These are phyloP conservation scores for Hamamelis virginiana DNA, from an alignment of 164 flowering plant species.

Conservation along the genomic window DNA sequence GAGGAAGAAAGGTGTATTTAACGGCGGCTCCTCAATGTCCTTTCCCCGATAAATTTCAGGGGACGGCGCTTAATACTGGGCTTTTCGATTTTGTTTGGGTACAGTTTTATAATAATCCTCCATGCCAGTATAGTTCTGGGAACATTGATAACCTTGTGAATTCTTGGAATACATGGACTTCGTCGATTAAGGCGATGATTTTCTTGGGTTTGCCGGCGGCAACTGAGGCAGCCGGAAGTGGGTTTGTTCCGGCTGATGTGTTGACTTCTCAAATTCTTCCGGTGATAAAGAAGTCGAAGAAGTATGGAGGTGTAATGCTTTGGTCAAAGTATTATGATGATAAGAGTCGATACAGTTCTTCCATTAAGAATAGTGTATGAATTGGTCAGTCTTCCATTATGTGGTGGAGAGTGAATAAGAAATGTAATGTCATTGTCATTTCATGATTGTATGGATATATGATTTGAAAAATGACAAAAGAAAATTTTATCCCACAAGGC, in stretches of 20 bases:
- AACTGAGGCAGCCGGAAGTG: slow-evolving; percentile 40
- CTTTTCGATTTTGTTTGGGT: slow-evolving; percentile 38
- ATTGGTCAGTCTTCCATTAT: too few species aligned
- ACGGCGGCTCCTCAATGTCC: slow-evolving; percentile 41
- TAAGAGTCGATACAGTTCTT: slow-evolving; percentile 30
- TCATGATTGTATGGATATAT: too few species aligned
- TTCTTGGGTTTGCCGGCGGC: slow-evolving; percentile 39
- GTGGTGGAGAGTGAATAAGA: too few species aligned
- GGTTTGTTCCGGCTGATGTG: slow-evolving; percentile 30
- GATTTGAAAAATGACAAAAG: too few species aligned
- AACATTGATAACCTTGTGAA: slow-evolving; percentile 17
- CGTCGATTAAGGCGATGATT: slow-evolving; percentile 27
- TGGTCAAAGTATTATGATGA: slow-evolving; percentile 41
- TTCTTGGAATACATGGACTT: slow-evolving; percentile 35
- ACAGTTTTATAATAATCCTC: slow-evolving; percentile 39
- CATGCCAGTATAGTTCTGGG: slow-evolving; percentile 29
- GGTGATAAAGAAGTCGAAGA: slow-evolving; percentile 26
- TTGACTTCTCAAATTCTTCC: slow-evolving; percentile 32
- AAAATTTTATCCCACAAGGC: too few species aligned
- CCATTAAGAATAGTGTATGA: slow-evolving; percentile 36
- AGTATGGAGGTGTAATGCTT: slow-evolving; percentile 47
- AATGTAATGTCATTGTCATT: too few species aligned
- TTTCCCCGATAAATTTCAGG: slow-evolving; percentile 30
- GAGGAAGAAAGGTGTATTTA: slow-evolving; percentile 34
- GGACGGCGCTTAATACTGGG: slow-evolving; percentile 33